These are phyloP conservation scores for Aspergillus leporis DNA, from an alignment of 495 filamentous ascomycete genomes.

Conservation along the genomic window DNA sequence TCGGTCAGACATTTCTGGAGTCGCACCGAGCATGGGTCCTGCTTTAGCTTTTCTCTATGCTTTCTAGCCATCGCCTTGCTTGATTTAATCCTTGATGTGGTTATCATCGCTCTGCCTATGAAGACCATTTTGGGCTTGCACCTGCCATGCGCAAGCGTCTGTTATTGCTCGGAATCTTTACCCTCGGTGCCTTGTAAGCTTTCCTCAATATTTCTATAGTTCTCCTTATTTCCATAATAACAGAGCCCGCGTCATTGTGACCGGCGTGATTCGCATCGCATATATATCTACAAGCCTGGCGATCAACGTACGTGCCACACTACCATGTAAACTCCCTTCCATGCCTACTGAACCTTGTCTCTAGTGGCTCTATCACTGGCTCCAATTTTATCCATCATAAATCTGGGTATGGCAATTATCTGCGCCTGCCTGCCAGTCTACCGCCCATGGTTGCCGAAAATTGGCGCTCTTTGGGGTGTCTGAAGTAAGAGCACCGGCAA, in stretches of 20 bases:
- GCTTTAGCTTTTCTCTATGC: neutral
- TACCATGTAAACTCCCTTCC: neutral
- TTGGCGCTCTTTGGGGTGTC: neutral
- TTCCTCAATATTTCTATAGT: no score
- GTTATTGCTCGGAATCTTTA: neutral
- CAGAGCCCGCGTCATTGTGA: neutral
- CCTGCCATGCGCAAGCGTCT: neutral
- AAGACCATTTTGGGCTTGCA: neutral
- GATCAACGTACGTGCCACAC: neutral
- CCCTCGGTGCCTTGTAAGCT: slow-evolving; percentile 1
- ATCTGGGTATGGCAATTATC: neutral
- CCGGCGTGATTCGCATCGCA: neutral
- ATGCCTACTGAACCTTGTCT: neutral
- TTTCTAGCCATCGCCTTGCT: neutral
- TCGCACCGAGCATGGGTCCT: neutral
- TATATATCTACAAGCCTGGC: neutral
- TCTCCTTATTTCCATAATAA: neutral
- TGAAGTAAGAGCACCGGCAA: no score
- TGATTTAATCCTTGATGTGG: neutral
- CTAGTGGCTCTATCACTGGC: neutral
- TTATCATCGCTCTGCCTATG: neutral
- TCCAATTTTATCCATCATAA: neutral
- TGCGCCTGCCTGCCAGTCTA: neutral
- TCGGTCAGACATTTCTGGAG: neutral
- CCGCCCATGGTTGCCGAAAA: neutral